These are phyloP conservation scores for Plantago elongata DNA, from an alignment of 257 asterid species.

Conservation along the genomic window DNA sequence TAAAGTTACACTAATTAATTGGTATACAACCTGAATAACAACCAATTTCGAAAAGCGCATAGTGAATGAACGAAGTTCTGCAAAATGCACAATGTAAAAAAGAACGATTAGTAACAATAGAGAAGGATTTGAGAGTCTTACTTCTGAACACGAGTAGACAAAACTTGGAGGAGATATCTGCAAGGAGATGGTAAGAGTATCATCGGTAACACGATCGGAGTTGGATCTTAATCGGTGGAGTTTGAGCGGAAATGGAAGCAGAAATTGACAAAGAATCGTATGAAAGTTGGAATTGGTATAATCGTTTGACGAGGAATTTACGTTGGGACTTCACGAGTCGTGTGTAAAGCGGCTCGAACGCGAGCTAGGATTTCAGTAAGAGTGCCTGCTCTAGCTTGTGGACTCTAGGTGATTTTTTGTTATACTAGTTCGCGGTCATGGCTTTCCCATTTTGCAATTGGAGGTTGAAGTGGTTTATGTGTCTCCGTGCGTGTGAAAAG, in stretches of 20 bases:
- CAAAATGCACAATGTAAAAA: background rate
- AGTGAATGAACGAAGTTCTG: background rate
- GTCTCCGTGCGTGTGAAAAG: no score
- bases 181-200: constrained; percentile 82
- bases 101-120: background rate
- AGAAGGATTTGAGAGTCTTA: constrained; percentile 26
- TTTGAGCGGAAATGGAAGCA: constrained; percentile 23
- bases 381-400: no score
- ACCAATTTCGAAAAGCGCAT: background rate
- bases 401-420: no score
- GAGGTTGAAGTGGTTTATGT: no score
- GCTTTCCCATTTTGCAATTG: no score
- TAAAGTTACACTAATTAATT: constrained; percentile 3
- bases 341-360: no score
- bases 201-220: constrained; percentile 40
- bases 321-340: background rate
- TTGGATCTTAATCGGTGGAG: constrained; percentile 20
- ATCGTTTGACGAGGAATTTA: constrained; percentile 2
- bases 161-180: constrained; percentile 86
- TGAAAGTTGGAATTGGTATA: background rate
- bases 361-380: no score
- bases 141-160: constrained; percentile 74
- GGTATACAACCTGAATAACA: background rate
- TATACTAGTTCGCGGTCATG: no score
- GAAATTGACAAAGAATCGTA: no score